phyloP scores from a whole-genome alignment of 257 asterid genomes.

The Sherardia arvensis region DNA sequence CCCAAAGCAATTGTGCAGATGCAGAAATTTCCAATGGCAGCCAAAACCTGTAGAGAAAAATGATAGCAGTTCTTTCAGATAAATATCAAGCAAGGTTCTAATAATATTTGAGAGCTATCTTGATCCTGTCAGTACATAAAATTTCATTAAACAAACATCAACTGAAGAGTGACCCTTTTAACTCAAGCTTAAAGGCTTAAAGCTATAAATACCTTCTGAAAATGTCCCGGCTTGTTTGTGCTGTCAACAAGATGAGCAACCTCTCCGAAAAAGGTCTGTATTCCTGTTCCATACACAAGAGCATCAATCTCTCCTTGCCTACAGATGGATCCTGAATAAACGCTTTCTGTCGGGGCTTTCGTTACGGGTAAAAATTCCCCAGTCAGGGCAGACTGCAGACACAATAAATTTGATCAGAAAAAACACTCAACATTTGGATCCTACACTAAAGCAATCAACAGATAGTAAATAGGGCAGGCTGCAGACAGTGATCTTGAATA shows the following conservation, averaged over 20 bases:
- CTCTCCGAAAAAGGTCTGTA: conserved; percentile 77
- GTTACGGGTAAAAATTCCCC: conserved; percentile 80
- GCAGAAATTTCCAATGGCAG: conserved; percentile 79
- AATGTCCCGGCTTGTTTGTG: conserved; percentile 29
- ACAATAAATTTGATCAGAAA: neutral
- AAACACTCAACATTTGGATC: neutral
- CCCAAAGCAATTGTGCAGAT: conserved; percentile 64
- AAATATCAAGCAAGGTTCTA: neutral
- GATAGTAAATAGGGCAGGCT: conserved; percentile 27
- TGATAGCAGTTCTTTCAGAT: neutral
- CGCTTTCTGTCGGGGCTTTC: conserved; percentile 45
- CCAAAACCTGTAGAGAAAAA: conserved; percentile 38
- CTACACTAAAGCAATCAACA: neutral
- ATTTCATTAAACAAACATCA: neutral
- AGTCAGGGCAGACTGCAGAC: conserved; percentile 59
- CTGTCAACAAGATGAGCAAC: conserved; percentile 88
- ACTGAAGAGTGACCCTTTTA: neutral
- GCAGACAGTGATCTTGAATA: conserved; percentile 13
- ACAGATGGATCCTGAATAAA: conserved; percentile 82
- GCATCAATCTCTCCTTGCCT: conserved; percentile 90
- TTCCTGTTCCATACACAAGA: conserved; percentile 72
- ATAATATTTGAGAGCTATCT: neutral
- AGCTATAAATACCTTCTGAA: conserved; percentile 68
- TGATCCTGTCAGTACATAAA: neutral
- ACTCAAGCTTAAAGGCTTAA: neutral